These are phyloP conservation scores for Alnus glutinosa DNA, from an alignment of 306 rosid species.

Conservation along the genomic window DNA sequence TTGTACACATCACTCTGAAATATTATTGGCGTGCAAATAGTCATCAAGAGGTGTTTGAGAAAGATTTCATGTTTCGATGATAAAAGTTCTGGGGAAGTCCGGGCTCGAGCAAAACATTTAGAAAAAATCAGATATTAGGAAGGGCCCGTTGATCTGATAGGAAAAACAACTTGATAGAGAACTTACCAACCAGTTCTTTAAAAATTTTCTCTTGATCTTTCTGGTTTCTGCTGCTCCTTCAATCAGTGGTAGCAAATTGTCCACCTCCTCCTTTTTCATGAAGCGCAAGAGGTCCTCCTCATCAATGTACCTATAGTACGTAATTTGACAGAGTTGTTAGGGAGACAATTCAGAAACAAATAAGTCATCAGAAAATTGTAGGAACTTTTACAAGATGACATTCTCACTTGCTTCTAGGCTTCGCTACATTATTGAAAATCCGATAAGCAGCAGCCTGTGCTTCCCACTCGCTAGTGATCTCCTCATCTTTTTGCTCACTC, in stretches of 20 bases:
- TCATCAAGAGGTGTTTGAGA: neutral
- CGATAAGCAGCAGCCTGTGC: constrained; percentile 73
- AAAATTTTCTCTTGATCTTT: constrained; percentile 66
- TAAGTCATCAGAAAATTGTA: neutral
- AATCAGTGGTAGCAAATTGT: constrained; percentile 62
- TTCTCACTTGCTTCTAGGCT: constrained; percentile 61
- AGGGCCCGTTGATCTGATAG: neutral
- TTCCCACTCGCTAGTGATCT: constrained; percentile 82
- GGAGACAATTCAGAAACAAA: constrained; percentile 22
- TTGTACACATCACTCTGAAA: neutral
- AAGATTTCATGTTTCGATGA: neutral
- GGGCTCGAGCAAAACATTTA: neutral
- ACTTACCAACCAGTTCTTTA: constrained; percentile 82
- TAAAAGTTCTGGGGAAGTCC: neutral
- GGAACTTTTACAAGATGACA: constrained; percentile 4
- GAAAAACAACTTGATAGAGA: neutral
- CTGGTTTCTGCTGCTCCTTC: constrained; percentile 71
- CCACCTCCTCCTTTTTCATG: constrained; percentile 67
- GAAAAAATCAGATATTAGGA: neutral
- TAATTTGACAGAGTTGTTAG: constrained; percentile 5
- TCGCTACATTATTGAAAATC: constrained; percentile 70
- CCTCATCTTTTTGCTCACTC: constrained; percentile 45
- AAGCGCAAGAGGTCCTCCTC: constrained; percentile 79
- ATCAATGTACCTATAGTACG: constrained; percentile 57
- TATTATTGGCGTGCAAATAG: neutral